Evolutionary conservation across 1,284 basidiomycete genomes (phyloP).

Genomic region (Leccinum fallax): DNA sequence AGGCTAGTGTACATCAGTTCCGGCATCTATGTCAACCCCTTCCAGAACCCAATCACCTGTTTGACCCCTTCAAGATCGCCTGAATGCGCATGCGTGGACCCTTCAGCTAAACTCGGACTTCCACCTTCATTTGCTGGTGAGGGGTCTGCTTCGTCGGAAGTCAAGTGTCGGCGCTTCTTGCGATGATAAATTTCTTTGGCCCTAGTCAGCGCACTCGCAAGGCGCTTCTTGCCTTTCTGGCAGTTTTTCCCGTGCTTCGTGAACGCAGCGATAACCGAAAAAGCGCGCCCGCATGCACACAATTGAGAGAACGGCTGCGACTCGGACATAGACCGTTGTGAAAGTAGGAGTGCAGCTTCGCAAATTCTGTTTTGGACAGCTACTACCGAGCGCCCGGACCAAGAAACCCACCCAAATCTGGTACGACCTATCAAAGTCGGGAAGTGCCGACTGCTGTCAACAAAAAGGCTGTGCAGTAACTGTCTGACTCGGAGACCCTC

Average conservation of each 20-base stretch:
- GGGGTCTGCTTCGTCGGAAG: neutral
- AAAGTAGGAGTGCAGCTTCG: neutral
- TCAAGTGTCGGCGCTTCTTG: neutral
- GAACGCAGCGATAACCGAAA: neutral
- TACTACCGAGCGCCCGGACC: neutral
- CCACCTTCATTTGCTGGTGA: neutral
- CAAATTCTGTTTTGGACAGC: neutral
- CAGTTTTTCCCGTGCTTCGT: neutral
- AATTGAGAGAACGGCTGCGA: neutral
- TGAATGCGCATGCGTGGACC: neutral
- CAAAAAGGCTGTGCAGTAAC: no score
- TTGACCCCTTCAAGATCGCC: neutral
- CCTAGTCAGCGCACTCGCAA: neutral
- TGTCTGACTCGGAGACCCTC: no score
- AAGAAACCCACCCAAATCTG: neutral
- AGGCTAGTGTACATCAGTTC: neutral
- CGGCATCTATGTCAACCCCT: neutral
- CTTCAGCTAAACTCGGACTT: neutral
- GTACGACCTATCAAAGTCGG: neutral
- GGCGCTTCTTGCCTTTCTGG: neutral
- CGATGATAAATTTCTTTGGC: neutral
- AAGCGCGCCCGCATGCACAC: neutral
- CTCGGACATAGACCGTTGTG: neutral
- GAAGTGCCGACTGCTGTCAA: neutral
- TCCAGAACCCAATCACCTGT: neutral